Percentiles rank a stretch among this genome's conserved stretches.
Conservation (phyloP, 140 eudicot species). For the Oenanthe javanica region DNA sequence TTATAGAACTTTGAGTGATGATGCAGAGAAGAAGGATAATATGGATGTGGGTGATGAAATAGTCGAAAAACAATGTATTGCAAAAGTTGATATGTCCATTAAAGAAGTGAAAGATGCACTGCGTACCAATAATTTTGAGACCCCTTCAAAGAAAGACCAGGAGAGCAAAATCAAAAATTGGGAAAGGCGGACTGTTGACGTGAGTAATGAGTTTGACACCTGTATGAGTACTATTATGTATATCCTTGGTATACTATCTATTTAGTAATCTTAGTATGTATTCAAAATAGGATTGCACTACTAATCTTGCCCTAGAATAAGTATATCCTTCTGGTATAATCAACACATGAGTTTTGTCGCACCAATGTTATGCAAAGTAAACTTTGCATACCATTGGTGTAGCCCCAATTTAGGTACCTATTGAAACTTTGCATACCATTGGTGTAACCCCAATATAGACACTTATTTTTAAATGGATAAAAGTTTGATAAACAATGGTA, state of each 20-base stretch:
- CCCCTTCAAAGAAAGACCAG: background rate
- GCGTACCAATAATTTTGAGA: background rate
- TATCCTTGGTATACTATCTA: background rate
- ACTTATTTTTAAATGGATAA: background rate
- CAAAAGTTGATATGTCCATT: background rate
- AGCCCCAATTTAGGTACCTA: background rate
- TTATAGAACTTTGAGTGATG: background rate
- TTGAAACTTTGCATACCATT: background rate
- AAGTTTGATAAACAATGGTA: background rate
- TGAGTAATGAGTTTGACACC: background rate
- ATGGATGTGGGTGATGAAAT: background rate
- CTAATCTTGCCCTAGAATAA: background rate
- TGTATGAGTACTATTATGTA: background rate
- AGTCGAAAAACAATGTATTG: background rate
- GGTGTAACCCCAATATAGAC: background rate
- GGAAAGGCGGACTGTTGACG: background rate
- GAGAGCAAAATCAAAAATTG: background rate
- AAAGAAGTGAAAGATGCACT: background rate
- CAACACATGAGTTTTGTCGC: background rate
- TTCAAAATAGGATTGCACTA: background rate
- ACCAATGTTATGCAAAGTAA: background rate
- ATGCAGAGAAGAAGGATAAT: constrained; percentile 3
- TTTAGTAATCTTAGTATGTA: background rate
- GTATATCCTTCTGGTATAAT: background rate
- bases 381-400: background rate